Evolutionary conservation across 257 asterid species (phyloP), one percentile per base, ranked within the genome.

Genomic region (Przewalskia tangutica): DNA sequence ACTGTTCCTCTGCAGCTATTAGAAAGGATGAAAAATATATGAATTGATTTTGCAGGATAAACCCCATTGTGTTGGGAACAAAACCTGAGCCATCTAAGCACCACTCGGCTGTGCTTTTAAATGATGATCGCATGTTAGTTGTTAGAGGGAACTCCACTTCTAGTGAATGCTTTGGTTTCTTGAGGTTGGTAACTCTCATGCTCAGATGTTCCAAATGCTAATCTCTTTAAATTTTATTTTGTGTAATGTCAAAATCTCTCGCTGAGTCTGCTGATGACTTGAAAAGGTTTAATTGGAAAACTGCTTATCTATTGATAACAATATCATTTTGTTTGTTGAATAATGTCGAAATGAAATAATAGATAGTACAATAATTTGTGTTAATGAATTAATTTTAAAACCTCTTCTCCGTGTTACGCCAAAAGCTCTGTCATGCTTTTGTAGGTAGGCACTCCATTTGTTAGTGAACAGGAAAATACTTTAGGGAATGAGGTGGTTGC

Each of bases 111-210:
- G 64, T 92, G 77, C 81, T 85, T 77, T 81, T 95, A 80, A 92
- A 90, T 84, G 93, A 87, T 44, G 92, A 90, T 16, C 92, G 96
- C 16, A 85, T 93, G 81, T 85, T 95, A 83, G 91, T 92, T 60
- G 67, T 91, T 40, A 92, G 82, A 86, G 94, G 90, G 44, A 85
- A 89, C 83, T 86, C 94, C 20, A 70, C 56, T 42, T 86, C 91
- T 42, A 92, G 86, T 85, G 97, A 90, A 83, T 86, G 90, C 90
- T 91, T 85, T 95, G 98, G 98, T 92, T 95, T 91, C 99, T 95
- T 17, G 99, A 95, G 98, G 99, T 95, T 81, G 64, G 89, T 84
- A 18, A 10, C 60, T 59, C 76, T 83, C 56, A 12, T 36, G 14
- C 55, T 66, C 50, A 66, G 27, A 36, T 36, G 14, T 66, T 66